These are phyloP conservation scores for Linnemannia zychae DNA, from an alignment of 192 early-diverging fungal species.

Conservation along the genomic window DNA sequence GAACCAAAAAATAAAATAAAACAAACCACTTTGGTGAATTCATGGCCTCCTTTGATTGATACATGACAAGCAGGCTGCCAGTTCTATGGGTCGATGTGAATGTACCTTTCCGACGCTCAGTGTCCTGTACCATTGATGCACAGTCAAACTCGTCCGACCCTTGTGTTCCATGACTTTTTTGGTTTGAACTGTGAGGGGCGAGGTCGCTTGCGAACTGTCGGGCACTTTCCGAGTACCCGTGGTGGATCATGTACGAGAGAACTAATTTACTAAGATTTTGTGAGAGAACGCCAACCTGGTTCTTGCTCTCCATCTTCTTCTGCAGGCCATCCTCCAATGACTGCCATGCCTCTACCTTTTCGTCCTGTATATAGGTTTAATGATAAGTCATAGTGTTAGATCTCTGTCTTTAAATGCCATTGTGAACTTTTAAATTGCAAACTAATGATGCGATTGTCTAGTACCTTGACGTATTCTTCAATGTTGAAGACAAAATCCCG, in stretches of 20 bases:
- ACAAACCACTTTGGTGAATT: too few species aligned
- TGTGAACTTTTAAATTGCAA: background rate
- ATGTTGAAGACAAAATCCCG: constrained; percentile 81
- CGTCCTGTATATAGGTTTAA: constrained; percentile 28
- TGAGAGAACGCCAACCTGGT: constrained; percentile 31
- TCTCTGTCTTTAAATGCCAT: background rate
- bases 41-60: too few species aligned
- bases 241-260: constrained; percentile 85
- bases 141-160: background rate
- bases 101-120: constrained; percentile 48
- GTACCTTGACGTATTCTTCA: constrained; percentile 71
- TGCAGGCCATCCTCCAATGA: constrained; percentile 39
- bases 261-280: constrained; percentile 74
- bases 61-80: background rate
- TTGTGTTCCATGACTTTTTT: background rate
- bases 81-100: background rate
- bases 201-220: constrained; percentile 68
- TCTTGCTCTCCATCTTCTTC: constrained; percentile 12
- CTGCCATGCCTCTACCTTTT: constrained; percentile 62
- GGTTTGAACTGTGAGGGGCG: constrained; percentile 2
- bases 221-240: constrained; percentile 85
- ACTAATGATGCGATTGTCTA: background rate
- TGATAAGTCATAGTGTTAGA: background rate
- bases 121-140: constrained; percentile 12
- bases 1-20: background rate